Base-by-base conservation (phyloP, 1,139 yeast species). In the Schizosaccharomyces versatilis region DNA sequence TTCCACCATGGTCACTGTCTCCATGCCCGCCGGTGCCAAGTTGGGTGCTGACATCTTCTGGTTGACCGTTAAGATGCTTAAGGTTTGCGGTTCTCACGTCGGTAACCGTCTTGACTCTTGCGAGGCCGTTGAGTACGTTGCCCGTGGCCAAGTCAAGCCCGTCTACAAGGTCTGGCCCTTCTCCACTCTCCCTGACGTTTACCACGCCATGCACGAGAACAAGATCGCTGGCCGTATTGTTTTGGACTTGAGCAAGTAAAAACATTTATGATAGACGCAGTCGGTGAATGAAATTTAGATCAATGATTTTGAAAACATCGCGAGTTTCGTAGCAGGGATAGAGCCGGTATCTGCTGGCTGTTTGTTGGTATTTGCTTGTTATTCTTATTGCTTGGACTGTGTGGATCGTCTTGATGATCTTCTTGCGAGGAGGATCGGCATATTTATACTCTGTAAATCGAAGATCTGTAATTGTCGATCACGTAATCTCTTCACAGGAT, bases 1-100 rank as follows among this genome's bases (percentile, higher is more conserved):
- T 57, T 94, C 94, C 67, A 78, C 83, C 60, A 82, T 81, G 65
- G 90, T 83, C 55, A 72, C 81, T 63, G 90, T 83, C 62, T 93
- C 93, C 62, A 73, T 83, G 64, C 93, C 93, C 60, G 82, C 83
- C 51, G 54, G 47, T 19, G 84, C 88, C 55, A 73, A 75, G 64
- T 76, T 75, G 61, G 70, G 71, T 59, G 74, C 83, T 38, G 75
- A 76, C 55, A 81, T 81, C 57, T 79, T 81, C 70, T 71, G 69
- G 60, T 75, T 81, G 55, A 88, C 81, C 60, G 74, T 79, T 62
- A 79, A 74, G 67, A 75, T 82, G 53, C 71, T 80, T 64, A 71
- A 70, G 66, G 78, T 81, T 65, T 75, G 72, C 66, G 88, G 88
- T 61, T 81, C 88, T 54, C 80, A 80, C 65, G 88, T 81, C 60